A percentile compares a stretch with the other conserved stretches of the same genome.
Conservation (phyloP, 257 asterid species). For the Solanum chaucha region DNA sequence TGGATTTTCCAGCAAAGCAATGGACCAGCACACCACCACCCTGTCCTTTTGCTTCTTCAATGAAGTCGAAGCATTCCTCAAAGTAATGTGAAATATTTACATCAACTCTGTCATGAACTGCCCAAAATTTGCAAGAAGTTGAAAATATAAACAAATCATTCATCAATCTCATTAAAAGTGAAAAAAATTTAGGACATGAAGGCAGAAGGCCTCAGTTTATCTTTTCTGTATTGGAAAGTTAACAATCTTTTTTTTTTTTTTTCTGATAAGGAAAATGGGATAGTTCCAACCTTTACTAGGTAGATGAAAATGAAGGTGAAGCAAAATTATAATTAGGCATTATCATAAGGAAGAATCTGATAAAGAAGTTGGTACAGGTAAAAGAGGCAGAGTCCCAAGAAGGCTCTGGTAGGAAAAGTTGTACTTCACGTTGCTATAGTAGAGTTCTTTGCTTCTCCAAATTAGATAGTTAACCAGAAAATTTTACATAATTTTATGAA, state of each 20-base stretch:
- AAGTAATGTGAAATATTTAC: constrained; percentile 39
- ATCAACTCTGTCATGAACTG: constrained; percentile 63
- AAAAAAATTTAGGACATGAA: neutral
- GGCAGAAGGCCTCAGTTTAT: neutral
- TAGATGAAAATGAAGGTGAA: neutral
- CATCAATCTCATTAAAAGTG: neutral
- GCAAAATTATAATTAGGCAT: neutral
- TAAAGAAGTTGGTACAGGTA: neutral
- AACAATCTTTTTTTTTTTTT: neutral
- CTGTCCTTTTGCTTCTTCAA: constrained; percentile 56
- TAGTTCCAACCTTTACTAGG: neutral
- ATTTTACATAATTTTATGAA: neutral
- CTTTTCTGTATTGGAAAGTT: neutral
- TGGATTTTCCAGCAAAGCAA: constrained; percentile 80
- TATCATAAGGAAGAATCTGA: neutral
- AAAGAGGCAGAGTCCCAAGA: neutral
- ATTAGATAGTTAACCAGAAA: neutral
- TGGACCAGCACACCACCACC: constrained; percentile 79
- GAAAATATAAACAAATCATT: neutral
- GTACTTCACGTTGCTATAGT: neutral
- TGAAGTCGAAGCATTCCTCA: constrained; percentile 66
- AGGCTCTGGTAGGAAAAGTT: neutral
- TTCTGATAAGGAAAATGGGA: neutral
- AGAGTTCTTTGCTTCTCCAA: neutral
- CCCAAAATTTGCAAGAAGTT: constrained; percentile 2